These are phyloP conservation scores for Zea luxurians DNA, from an alignment of 176 grass and related monocot genomes.

Conservation along the genomic window DNA sequence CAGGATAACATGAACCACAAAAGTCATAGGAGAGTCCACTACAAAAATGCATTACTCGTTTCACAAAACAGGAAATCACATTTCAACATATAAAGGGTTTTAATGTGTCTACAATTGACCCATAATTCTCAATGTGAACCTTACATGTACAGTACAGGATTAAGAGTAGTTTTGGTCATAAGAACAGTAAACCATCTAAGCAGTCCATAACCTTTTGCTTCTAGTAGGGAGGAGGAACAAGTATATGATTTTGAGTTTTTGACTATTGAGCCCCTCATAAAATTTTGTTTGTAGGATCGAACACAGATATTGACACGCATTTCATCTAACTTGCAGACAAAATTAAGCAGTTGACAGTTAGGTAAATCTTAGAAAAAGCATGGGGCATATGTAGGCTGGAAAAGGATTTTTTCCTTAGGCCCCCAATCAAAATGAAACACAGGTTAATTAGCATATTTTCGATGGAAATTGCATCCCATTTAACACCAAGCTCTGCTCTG, in stretches of 20 bases:
- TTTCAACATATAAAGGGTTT: neutral
- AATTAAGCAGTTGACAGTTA: neutral
- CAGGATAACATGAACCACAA: neutral
- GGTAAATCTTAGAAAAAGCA: neutral
- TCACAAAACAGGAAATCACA: constrained; percentile 8
- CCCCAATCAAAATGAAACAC: neutral
- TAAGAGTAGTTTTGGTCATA: neutral
- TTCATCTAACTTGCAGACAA: neutral
- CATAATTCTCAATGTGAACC: neutral
- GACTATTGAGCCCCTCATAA: neutral
- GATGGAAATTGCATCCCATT: too few species aligned
- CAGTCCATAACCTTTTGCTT: neutral
- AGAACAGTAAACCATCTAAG: neutral
- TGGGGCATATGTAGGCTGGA: neutral
- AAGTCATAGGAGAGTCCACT: neutral
- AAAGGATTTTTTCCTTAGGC: neutral
- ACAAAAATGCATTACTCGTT: neutral
- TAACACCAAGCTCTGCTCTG: too few species aligned
- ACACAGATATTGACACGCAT: neutral
- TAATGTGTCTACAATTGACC: neutral
- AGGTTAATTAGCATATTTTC: too few species aligned
- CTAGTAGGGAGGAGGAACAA: neutral
- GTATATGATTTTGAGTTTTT: neutral
- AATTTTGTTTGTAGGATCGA: neutral
- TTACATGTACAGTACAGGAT: neutral